Conservation (phyloP, 192 early-diverging fungal genomes). For the Linnemannia zychae region DNA sequence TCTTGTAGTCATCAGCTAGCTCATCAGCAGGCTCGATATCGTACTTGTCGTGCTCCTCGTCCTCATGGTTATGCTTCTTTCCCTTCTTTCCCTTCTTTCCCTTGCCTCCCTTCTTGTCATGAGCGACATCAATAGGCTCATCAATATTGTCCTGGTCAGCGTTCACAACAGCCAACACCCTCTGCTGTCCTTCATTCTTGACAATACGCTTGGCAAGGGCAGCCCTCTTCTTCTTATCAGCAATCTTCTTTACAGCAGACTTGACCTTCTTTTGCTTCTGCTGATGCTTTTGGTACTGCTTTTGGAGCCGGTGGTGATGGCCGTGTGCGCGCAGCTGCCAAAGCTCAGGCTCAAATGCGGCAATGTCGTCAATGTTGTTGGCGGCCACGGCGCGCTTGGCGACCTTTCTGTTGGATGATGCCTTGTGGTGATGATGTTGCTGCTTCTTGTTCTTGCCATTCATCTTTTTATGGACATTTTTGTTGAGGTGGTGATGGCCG, state of each 20-base stretch:
- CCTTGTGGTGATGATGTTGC: not conserved
- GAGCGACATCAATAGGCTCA: not conserved
- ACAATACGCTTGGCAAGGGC: not conserved
- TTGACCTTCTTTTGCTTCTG: slow-evolving; percentile 7
- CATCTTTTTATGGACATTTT: not conserved
- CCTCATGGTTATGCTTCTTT: slow-evolving; percentile 20
- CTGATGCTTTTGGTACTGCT: slow-evolving; percentile 1
- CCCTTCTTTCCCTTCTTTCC: not conserved
- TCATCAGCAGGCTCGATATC: slow-evolving; percentile 16
- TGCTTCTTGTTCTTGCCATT: not conserved
- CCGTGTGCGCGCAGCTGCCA: slow-evolving; percentile 48
- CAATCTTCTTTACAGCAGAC: slow-evolving; percentile 9
- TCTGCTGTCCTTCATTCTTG: not conserved
- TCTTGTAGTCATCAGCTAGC: not conserved
- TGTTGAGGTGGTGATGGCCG: slow-evolving; percentile 32
- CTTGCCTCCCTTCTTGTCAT: not conserved
- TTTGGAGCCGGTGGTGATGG: slow-evolving; percentile 17
- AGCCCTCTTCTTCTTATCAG: not conserved
- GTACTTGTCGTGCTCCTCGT: slow-evolving; percentile 25
- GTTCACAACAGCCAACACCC: not conserved
- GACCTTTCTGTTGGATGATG: not conserved
- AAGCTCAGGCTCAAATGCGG: slow-evolving; percentile 27
- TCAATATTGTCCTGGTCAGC: not conserved
- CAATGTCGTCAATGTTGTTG: not conserved
- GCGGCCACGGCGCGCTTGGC: not conserved